Percentiles rank a stretch among this genome's conserved stretches.
Evolutionary conservation across 78 protist species (phyloP).

Genomic region (Diacronema lutheri): DNA sequence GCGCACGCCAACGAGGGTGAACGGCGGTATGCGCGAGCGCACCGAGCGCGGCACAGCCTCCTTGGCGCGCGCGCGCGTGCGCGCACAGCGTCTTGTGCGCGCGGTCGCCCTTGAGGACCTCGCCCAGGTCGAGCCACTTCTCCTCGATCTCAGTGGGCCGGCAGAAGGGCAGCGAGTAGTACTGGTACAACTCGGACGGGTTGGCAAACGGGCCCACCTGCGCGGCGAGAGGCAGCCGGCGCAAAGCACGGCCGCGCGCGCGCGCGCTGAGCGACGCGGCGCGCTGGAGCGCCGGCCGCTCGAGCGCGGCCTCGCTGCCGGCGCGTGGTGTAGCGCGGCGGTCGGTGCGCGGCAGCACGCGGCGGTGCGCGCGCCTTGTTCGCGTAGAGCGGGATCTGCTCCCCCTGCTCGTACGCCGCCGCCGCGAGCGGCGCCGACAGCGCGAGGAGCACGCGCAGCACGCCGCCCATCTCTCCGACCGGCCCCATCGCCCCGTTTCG

Average conservation of each 20-base stretch:
- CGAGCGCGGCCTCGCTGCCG: not conserved
- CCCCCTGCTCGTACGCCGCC: not conserved
- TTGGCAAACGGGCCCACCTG: slow-evolving; percentile 91
- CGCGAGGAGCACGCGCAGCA: no score
- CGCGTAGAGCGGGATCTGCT: not conserved
- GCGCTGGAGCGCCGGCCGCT: not conserved
- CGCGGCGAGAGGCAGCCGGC: not conserved
- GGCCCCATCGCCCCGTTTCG: no score
- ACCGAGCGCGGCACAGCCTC: no score
- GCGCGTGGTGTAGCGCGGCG: not conserved
- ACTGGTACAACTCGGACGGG: slow-evolving; percentile 90
- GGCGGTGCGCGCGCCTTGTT: not conserved
- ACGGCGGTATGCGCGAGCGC: no score
- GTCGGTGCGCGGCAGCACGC: not conserved
- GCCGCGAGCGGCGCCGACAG: no score
- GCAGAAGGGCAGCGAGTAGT: slow-evolving; percentile 85
- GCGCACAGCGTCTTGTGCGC: slow-evolving; percentile 48
- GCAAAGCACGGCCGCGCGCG: not conserved
- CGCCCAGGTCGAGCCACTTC: slow-evolving; percentile 67
- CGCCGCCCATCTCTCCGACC: no score
- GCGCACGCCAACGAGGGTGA: no score
- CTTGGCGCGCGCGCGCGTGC: no score
- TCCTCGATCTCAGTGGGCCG: slow-evolving; percentile 43
- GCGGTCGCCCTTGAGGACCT: slow-evolving; percentile 80
- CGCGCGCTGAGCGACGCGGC: not conserved